A percentile compares a stretch with the other conserved stretches of the same genome.
These are phyloP conservation scores for Xylariaceae sp. DNA, from an alignment of 2,329 filamentous ascomycete species.

Conservation along the genomic window DNA sequence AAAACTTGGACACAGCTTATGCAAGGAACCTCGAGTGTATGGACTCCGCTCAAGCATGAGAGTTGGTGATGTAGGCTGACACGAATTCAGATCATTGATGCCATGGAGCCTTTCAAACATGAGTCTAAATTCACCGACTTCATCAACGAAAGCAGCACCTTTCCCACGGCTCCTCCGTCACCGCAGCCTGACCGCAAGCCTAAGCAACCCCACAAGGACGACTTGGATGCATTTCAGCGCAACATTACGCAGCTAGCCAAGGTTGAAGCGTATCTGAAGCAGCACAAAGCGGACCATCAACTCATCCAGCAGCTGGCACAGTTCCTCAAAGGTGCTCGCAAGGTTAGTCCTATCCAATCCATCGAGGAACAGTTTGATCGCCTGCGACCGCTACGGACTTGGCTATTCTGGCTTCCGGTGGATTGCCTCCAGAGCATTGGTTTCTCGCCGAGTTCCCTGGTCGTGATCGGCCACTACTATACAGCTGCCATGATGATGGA, in stretches of 20 bases:
- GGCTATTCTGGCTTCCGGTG: conserved; percentile 95
- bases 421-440: conserved; percentile 74
- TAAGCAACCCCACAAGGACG: conserved; percentile 63
- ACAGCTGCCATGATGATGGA: conserved; percentile 83
- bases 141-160: conserved; percentile 74
- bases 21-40: conserved; percentile 83
- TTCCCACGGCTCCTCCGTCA: conserved; percentile 62
- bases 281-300: conserved; percentile 65
- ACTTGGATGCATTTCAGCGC: conserved; percentile 63
- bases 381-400: conserved; percentile 80
- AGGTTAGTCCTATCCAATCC: conserved; percentile 64
- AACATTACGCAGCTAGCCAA: conserved; percentile 64
- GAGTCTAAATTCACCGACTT: conserved; percentile 82
- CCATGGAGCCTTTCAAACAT: conserved; percentile 89
- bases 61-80: conserved; percentile 23
- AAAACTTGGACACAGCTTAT: conserved; percentile 90
- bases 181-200: conserved; percentile 59
- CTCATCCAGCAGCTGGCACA: conserved; percentile 65
- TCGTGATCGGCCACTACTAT: conserved; percentile 89
- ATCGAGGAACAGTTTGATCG: conserved; percentile 86
- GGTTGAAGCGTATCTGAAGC: conserved; percentile 64
- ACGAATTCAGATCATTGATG: conserved; percentile 63
- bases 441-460: conserved; percentile 70
- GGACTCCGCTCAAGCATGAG: conserved; percentile 30
- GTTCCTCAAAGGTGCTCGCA: conserved; percentile 69